Percentiles rank a stretch among this genome's conserved stretches.
Evolutionary conservation across 768 basidiomycete species (phyloP).

Genomic region (Lentinula aciculospora): DNA sequence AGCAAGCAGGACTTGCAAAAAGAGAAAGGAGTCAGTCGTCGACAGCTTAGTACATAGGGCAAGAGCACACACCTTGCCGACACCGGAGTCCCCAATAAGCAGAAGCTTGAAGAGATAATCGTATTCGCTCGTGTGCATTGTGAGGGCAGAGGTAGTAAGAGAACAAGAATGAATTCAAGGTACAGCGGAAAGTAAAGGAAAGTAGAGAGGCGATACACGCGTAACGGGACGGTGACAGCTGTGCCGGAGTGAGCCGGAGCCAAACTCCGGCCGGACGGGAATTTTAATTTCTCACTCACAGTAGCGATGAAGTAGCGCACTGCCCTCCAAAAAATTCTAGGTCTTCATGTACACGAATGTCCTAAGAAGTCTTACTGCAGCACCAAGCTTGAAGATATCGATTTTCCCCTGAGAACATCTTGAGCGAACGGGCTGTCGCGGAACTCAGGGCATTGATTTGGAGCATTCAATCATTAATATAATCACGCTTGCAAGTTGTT

Average conservation of each 20-base stretch:
- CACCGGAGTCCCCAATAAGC: slow-evolving; percentile 93
- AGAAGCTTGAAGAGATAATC: slow-evolving; percentile 96
- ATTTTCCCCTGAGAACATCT: too few relatives aligned
- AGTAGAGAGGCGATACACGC: slow-evolving; percentile 2
- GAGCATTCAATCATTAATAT: too few relatives aligned
- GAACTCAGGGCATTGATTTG: too few relatives aligned
- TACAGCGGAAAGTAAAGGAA: slow-evolving; percentile 23
- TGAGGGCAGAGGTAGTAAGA: slow-evolving; percentile 20
- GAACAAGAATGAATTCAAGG: slow-evolving; percentile 19
- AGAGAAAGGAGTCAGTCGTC: slow-evolving; percentile 13
- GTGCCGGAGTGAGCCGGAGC: not conserved
- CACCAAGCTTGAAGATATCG: too few relatives aligned
- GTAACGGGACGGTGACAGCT: not conserved
- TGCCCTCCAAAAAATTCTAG: too few relatives aligned
- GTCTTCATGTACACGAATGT: too few relatives aligned
- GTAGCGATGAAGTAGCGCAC: too few relatives aligned
- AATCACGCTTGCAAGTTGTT: too few relatives aligned
- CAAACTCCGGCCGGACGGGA: not conserved
- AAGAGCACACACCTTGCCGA: slow-evolving; percentile 66
- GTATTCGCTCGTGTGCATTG: slow-evolving; percentile 90
- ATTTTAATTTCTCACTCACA: not conserved
- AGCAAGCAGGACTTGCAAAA: slow-evolving; percentile 77
- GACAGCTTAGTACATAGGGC: slow-evolving; percentile 5
- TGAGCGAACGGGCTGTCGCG: too few relatives aligned
- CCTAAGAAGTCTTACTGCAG: too few relatives aligned